Conservation (phyloP, 2,329 filamentous ascomycete genomes). For the Aspergillus ustus region DNA sequence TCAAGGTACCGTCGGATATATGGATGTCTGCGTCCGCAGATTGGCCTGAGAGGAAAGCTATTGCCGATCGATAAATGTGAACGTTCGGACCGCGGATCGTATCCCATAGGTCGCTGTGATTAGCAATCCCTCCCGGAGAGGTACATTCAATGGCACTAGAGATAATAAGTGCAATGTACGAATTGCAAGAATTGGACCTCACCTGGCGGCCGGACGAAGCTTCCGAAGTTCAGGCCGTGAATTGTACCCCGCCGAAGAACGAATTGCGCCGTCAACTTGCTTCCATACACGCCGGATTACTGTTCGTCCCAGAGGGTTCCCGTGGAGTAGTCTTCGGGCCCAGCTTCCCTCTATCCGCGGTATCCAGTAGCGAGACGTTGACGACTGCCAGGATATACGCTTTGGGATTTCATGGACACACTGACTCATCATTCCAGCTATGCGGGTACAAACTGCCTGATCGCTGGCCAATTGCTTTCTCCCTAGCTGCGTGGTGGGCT, state of each 20-base stretch:
- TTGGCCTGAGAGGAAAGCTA: slow-evolving; percentile 4
- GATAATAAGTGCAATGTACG: not conserved
- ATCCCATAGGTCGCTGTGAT: slow-evolving; percentile 32
- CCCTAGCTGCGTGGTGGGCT: slow-evolving; percentile 25
- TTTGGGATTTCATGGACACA: slow-evolving; percentile 27
- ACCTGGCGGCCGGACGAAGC: slow-evolving; percentile 24
- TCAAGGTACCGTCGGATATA: slow-evolving; percentile 16
- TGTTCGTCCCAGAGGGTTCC: slow-evolving; percentile 28
- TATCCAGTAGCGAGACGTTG: not conserved
- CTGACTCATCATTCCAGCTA: slow-evolving; percentile 25
- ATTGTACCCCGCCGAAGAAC: slow-evolving; percentile 22
- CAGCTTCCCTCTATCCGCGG: slow-evolving; percentile 28
- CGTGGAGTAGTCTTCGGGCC: slow-evolving; percentile 26
- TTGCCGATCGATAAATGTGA: slow-evolving; percentile 26
- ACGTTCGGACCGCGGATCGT: slow-evolving; percentile 26
- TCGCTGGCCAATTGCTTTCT: slow-evolving; percentile 27
- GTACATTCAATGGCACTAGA: slow-evolving; percentile 28
- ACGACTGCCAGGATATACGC: slow-evolving; percentile 1
- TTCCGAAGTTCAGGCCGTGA: slow-evolving; percentile 25
- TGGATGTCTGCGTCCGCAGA: slow-evolving; percentile 1
- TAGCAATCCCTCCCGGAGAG: slow-evolving; percentile 29
- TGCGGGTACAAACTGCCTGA: slow-evolving; percentile 28
- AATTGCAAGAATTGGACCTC: not conserved
- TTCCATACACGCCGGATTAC: slow-evolving; percentile 26
- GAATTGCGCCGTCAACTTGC: slow-evolving; percentile 21